Percentiles rank a stretch among this genome's conserved stretches.
phyloP scores from a whole-genome alignment of 2,329 filamentous ascomycete species.

The Sporothrix euskadiensis region DNA sequence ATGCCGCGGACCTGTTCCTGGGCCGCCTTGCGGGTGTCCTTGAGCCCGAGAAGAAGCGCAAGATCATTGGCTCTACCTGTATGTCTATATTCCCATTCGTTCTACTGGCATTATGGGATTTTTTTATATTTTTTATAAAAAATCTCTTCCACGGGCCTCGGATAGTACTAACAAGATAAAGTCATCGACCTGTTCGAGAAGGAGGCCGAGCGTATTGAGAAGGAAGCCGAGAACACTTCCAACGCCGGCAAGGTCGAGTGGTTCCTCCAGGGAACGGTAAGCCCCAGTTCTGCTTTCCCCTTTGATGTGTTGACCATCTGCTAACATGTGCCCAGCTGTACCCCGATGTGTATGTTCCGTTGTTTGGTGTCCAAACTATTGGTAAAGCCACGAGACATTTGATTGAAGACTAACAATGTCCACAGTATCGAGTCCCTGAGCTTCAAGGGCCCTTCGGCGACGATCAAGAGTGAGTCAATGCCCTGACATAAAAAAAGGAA shows the following conservation, averaged over 20 bases:
- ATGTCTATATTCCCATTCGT: not conserved
- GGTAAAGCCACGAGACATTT: conserved; percentile 33
- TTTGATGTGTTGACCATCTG: conserved; percentile 36
- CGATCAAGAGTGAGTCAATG: conserved; percentile 46
- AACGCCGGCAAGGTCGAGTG: conserved; percentile 76
- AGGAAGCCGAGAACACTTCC: conserved; percentile 64
- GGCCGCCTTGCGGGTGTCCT: conserved; percentile 69
- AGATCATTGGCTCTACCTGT: conserved; percentile 76
- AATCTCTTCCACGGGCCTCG: not conserved
- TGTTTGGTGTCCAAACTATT: not conserved
- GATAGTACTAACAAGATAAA: not conserved
- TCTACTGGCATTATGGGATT: conserved; percentile 30
- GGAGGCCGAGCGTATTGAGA: conserved; percentile 68
- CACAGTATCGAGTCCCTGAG: conserved; percentile 49
- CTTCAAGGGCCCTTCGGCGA: conserved; percentile 52
- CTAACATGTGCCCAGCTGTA: conserved; percentile 27
- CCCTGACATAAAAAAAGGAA: conserved; percentile 18
- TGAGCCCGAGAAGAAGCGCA: conserved; percentile 70
- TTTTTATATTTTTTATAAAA: not conserved
- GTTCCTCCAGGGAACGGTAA: conserved; percentile 76
- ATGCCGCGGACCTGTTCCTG: conserved; percentile 78
- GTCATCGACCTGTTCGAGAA: conserved; percentile 70
- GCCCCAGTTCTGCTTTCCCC: conserved; percentile 44
- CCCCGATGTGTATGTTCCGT: conserved; percentile 40
- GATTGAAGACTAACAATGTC: conserved; percentile 11